Conservation (phyloP, 345 rosid genomes). For the Lepidium sativum region DNA sequence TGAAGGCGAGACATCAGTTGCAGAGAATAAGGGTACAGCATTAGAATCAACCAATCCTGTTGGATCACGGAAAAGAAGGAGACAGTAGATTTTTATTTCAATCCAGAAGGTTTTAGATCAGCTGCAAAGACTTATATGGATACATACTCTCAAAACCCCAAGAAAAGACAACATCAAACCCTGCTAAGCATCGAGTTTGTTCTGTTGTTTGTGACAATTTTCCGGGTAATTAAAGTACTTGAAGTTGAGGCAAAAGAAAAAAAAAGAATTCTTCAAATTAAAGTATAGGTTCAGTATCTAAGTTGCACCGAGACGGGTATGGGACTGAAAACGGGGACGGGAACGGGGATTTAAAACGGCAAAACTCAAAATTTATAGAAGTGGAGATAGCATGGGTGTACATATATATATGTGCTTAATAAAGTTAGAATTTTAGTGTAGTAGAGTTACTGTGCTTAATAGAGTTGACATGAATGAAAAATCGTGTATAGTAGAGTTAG, state of each 20-base stretch:
- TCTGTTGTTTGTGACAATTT: background rate
- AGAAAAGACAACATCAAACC: background rate
- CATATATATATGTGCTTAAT: no score
- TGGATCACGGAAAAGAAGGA: constrained; percentile 23
- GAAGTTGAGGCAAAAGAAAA: background rate
- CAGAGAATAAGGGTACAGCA: background rate
- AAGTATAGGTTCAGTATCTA: background rate
- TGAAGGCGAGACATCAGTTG: constrained; percentile 11
- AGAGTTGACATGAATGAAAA: no score
- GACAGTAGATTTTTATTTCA: constrained; percentile 8
- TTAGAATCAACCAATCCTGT: background rate
- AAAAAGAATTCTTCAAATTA: background rate
- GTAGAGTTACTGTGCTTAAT: no score
- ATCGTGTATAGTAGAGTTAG: no score
- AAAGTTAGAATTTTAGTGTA: no score
- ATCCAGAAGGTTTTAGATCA: background rate
- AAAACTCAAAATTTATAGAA: no score
- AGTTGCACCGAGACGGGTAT: no score
- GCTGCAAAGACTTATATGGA: background rate
- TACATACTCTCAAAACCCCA: background rate
- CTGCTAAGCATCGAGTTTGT: background rate
- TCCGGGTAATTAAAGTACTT: background rate
- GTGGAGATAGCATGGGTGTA: no score
- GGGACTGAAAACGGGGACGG: no score
- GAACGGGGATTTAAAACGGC: no score